Conservation (phyloP, 257 asterid genomes). For the Verbascum thapsus region DNA sequence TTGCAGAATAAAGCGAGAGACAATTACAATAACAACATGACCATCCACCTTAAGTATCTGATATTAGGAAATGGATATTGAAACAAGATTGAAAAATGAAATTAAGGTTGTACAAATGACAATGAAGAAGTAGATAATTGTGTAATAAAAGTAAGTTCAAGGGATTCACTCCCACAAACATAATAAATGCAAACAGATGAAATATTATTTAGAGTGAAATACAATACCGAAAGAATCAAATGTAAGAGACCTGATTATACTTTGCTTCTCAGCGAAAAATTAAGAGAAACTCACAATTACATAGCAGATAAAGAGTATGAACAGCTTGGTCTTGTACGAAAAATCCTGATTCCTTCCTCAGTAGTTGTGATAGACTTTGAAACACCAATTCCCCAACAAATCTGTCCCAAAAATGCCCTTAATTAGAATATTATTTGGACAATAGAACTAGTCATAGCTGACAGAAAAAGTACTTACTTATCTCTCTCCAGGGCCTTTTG, state of each 20-base stretch:
- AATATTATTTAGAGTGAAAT: conserved; percentile 11
- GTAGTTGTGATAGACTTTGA: conserved; percentile 53
- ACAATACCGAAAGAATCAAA: background rate
- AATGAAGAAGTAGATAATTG: background rate
- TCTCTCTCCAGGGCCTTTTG: conserved; percentile 77
- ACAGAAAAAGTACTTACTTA: conserved; percentile 51
- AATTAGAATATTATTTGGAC: conserved; percentile 25
- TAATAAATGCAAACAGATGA: conserved; percentile 13
- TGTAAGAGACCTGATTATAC: background rate
- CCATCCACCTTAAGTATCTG: conserved; percentile 23
- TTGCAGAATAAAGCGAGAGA: conserved; percentile 33
- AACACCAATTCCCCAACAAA: conserved; percentile 58
- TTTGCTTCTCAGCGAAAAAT: conserved; percentile 15
- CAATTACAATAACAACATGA: conserved; percentile 26
- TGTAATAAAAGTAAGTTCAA: background rate
- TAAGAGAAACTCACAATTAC: conserved; percentile 65
- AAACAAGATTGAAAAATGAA: background rate
- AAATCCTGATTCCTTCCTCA: conserved; percentile 71
- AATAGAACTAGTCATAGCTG: conserved; percentile 10
- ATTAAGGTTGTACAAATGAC: background rate
- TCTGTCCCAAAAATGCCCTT: conserved; percentile 44
- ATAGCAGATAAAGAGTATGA: conserved; percentile 73
- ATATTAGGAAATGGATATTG: conserved; percentile 13
- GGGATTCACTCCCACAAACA: conserved; percentile 17
- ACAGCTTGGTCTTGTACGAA: conserved; percentile 73